Percentiles rank a stretch among this genome's conserved stretches.
These are phyloP conservation scores for Albugo candida DNA, from an alignment of 352 stramenopile genomes.

Conservation along the genomic window DNA sequence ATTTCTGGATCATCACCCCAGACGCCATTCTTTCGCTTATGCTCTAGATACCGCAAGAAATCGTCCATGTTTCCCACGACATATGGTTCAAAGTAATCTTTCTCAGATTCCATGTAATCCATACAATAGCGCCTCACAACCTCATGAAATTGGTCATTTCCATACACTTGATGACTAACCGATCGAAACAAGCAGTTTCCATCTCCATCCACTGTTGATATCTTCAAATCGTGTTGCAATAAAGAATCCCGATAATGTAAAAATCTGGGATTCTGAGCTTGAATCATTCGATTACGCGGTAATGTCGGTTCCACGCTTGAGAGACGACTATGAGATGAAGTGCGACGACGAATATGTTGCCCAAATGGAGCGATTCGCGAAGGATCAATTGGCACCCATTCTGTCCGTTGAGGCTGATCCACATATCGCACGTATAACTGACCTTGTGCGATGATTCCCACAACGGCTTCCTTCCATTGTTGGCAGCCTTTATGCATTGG, in stretches of 20 bases:
- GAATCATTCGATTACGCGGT: constrained; percentile 29
- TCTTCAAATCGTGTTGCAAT: constrained; percentile 17
- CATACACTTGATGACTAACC: constrained; percentile 93
- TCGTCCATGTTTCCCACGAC: constrained; percentile 70
- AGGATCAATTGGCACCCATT: constrained; percentile 49
- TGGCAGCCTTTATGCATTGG: constrained; percentile 1
- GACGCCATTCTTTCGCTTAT: constrained; percentile 81
- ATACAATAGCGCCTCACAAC: constrained; percentile 82
- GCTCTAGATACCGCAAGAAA: constrained; percentile 80
- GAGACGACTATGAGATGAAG: constrained; percentile 13
- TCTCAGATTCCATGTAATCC: constrained; percentile 91
- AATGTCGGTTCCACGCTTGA: constrained; percentile 7
- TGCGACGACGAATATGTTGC: constrained; percentile 23
- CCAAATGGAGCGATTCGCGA: constrained; percentile 28
- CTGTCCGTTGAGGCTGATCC: constrained; percentile 41
- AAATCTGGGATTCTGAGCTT: constrained; percentile 54
- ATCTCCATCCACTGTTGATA: constrained; percentile 79
- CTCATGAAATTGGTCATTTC: constrained; percentile 75
- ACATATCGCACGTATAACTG: constrained; percentile 48
- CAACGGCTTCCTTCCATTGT: constrained; percentile 41
- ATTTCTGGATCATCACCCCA: constrained; percentile 94
- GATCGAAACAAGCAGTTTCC: constrained; percentile 96
- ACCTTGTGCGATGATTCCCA: constrained; percentile 20
- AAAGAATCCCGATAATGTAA: constrained; percentile 46
- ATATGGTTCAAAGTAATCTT: constrained; percentile 85